Base-by-base conservation (phyloP, 495 filamentous ascomycete species). In the Penicillium longicatenatum region DNA sequence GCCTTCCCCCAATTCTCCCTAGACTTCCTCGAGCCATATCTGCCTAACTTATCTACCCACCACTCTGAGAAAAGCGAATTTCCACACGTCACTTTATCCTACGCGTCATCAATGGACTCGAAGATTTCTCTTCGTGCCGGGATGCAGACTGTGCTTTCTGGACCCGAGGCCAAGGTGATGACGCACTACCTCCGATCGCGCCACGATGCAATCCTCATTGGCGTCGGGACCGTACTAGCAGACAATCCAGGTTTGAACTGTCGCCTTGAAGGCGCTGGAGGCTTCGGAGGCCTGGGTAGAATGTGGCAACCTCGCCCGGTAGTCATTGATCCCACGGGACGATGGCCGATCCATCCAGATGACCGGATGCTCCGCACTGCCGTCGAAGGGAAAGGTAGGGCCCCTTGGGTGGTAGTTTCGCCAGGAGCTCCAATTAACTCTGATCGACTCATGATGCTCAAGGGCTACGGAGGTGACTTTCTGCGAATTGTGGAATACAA, bases 191-290 rank as follows among this genome's bases (percentile, higher is more conserved):
- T 98, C 17, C 89, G 93, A 54, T 84, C 85, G 6, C 81, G 80
- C 12, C 92, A 98, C 71, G 85, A 90, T 59, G 91, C 90, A 14
- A 95, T 98, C 53, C 76, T 93, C 11, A 77, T 98, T 21, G 93
- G 93, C 10, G 87, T 89, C 8, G 87, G 89, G 5, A 98, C 93
- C 14, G 91, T 90, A 17, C 76, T 89, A 44, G 86, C 88, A 12
- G 93, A 98, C 62, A 86, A 98, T 63, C 93, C 93, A 2, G 84
- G 83, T 6, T 74, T 98, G 44, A 96, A 95, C 65, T 91, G 85
- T 63, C 82, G 91, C 12, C 75, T 92, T 20, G 79, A 83, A 54
- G 82, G 78, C 10, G 80, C 78, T 2, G 82, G 79, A 22, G 78
- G 77, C 1, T 82, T 78, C 49, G 80, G 79, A 51, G 79, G 79